A percentile compares a stretch with the other conserved stretches of the same genome.
phyloP scores from a whole-genome alignment of 345 rosid genomes.

The Crucihimalaya himalaica region DNA sequence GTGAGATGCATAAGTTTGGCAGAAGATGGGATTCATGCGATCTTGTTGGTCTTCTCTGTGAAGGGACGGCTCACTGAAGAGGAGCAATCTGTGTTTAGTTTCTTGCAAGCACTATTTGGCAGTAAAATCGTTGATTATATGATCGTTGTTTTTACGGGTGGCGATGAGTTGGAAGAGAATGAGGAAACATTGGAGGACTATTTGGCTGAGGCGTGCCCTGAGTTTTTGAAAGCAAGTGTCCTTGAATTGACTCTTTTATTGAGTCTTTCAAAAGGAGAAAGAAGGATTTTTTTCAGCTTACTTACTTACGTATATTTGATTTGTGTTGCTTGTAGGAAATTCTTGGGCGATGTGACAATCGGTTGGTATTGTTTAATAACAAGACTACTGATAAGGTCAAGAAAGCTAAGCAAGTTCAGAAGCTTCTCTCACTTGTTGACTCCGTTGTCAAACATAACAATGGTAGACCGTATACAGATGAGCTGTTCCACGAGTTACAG shows the following conservation, averaged over 20 bases:
- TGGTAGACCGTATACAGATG: conserved; percentile 80
- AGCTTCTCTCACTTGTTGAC: conserved; percentile 69
- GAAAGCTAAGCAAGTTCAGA: conserved; percentile 58
- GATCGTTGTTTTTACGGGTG: conserved; percentile 90
- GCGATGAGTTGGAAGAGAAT: conserved; percentile 82
- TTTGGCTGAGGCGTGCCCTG: conserved; percentile 66
- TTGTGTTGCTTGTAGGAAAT: conserved; percentile 57
- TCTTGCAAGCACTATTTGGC: conserved; percentile 78
- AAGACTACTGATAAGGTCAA: conserved; percentile 62
- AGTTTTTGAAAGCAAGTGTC: conserved; percentile 65
- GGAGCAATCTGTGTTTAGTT: conserved; percentile 66
- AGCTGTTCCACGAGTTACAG: conserved; percentile 67
- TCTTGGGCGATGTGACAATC: conserved; percentile 58
- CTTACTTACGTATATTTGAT: neutral
- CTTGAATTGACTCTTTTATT: conserved; percentile 14
- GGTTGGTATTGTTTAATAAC: conserved; percentile 76
- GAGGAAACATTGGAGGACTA: conserved; percentile 82
- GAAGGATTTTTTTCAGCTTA: neutral
- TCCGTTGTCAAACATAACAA: conserved; percentile 53
- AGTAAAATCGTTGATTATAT: conserved; percentile 69
- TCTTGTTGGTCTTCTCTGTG: conserved; percentile 72
- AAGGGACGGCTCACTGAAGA: conserved; percentile 67
- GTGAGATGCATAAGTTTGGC: conserved; percentile 80
- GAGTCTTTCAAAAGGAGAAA: neutral
- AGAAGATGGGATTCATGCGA: conserved; percentile 85